Base-by-base conservation (phyloP, 73 alveolate species). In the Urostyla sp. region DNA sequence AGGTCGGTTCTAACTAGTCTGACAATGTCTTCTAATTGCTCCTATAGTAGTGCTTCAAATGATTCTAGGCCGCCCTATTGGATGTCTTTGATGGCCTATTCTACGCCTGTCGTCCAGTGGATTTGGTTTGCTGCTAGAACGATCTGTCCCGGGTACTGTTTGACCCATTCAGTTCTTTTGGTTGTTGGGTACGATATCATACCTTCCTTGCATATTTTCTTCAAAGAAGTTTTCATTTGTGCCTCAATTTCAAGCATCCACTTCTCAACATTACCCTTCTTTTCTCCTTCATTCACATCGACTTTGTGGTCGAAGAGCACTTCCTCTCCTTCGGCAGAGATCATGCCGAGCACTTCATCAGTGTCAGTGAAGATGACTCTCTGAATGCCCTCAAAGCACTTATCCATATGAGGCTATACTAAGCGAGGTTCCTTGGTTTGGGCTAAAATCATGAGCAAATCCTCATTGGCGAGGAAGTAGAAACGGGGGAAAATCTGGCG, bases 391-490 rank as follows among this genome's bases (percentile, higher is more conserved):
- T 97, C 99, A 69, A 97, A 97, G 67, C 99, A 95, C 85, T 97
- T 97, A 63, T 96, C 95, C 89, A 96, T 86, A 79, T 97, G 99
- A 31, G 98, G 95, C 78, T 97, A 91, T 13, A 97, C 98, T 35
- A 94, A 87, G 74, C 91, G 83, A 16, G 99, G 99, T 67, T 97
- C 98, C 80, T 97, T 97, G 30, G 99, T 95, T 76, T 97, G 96
- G 26, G 99, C 99, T 60, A 97, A 84, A 54, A 97, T 95, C 90
- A 95, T 92, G 16, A 96, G 94, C 60, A 97, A 81, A 83, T 97
- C 99, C 85, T 97, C 99, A 92, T 98, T 99, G 23, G 99, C 95
- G 76, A 98, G 85, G 97, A 98, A 98, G 93, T 90, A 98, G 96
- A 98, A 98, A 50, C 99, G 80, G 13, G 99, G 99, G 90, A 98